Evolutionary conservation across 495 filamentous ascomycete species (phyloP).

Genomic region (Penicillium antarcticum): DNA sequence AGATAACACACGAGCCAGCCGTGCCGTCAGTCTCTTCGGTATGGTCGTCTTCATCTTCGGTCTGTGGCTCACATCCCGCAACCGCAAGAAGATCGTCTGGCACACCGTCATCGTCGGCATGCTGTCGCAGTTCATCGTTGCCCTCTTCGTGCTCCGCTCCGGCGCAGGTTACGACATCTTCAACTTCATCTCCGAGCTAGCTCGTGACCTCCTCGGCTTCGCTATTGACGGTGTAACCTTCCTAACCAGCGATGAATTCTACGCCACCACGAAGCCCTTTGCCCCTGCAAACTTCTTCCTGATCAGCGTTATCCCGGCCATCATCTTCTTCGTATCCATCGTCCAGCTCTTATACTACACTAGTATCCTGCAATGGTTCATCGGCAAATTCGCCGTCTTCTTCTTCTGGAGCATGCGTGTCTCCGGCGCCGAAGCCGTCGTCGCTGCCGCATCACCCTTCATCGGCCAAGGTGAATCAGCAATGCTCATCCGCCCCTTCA

Average conservation of each 20-base stretch:
- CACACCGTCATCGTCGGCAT: constrained; percentile 88
- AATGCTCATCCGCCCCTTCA: constrained; percentile 85
- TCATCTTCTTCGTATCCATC: constrained; percentile 89
- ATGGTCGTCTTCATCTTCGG: constrained; percentile 65
- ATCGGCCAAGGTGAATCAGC: constrained; percentile 92
- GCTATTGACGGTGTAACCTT: constrained; percentile 67
- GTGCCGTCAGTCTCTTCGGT: constrained; percentile 78
- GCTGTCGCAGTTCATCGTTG: constrained; percentile 82
- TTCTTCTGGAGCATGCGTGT: constrained; percentile 88
- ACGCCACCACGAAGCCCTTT: constrained; percentile 5
- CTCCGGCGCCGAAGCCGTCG: constrained; percentile 91
- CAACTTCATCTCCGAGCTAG: constrained; percentile 72
- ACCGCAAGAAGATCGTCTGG: constrained; percentile 56
- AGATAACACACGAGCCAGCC: constrained; percentile 75
- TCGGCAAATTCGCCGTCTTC: constrained; percentile 79
- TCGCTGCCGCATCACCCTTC: constrained; percentile 90
- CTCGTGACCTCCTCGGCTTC: constrained; percentile 67
- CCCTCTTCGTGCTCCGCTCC: constrained; percentile 80
- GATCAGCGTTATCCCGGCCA: constrained; percentile 68
- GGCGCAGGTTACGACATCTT: constrained; percentile 81
- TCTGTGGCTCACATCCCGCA: constrained; percentile 67
- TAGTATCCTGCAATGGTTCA: constrained; percentile 80
- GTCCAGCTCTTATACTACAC: constrained; percentile 79
- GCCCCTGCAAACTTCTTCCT: constrained; percentile 60
- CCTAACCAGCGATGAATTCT: constrained; percentile 54